Evolutionary conservation across 1,139 yeast genomes (phyloP), one percentile per base, ranked within the genome.

Genomic region (Geotrichum restrictum): DNA sequence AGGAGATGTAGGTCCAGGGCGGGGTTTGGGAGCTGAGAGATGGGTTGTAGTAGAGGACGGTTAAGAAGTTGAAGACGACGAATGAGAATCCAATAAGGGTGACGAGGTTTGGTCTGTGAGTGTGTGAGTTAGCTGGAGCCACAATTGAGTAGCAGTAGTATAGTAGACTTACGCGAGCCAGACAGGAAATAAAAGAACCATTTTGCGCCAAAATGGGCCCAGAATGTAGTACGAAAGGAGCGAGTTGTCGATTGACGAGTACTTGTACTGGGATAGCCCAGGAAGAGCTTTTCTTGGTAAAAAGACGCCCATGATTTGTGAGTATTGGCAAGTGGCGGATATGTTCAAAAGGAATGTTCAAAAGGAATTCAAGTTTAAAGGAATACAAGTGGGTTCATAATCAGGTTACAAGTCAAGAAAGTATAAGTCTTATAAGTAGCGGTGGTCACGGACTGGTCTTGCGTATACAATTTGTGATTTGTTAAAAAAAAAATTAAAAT

Each of bases 191-290:
- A 88, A 72, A 50, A 74, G 68, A 27, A 85, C 93, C 67, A 88
- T 85, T 59, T 74, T 70, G 53, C 76, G 71, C 76, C 82, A 80
- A 75, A 91, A 91, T 55, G 83, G 87, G 65, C 85, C 88, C 60
- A 91, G 73, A 10, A 89, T 68, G 63, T 82, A 81, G 65, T 82
- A 82, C 19, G 97, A 86, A 24, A 85, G 74, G 49, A 86, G 69
- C 0, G 96, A 88, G 59, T 84, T 83, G 67, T 91, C 98, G 63
- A 85, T 94, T 38, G 95, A 80, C 52, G 80, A 80, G 61, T 83
- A 81, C 73, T 82, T 83, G 75, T 86, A 86, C 58, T 80, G 72
- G 64, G 78, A 80, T 62, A 86, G 75, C 66, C 85, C 85, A 27
- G 74, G 76, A 45, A 86, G 73, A 61, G 81, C 82, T 53, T 75